A percentile compares a stretch with the other conserved stretches of the same genome.
These are phyloP conservation scores for Rhizoclosmatium globosum DNA, from an alignment of 192 early-diverging fungal species.

Conservation along the genomic window DNA sequence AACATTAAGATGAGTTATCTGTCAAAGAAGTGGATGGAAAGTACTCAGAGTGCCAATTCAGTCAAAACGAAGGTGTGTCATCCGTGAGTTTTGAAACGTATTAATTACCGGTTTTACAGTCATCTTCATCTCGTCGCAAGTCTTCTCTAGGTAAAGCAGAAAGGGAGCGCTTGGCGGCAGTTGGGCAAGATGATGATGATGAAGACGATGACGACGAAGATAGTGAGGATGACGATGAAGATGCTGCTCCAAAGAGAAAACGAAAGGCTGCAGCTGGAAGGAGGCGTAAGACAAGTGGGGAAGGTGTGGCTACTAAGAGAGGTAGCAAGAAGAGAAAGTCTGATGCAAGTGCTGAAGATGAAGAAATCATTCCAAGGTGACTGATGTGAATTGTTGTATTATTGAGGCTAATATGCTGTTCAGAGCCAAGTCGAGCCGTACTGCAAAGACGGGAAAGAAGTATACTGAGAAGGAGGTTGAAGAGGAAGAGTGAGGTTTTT, in stretches of 20 bases:
- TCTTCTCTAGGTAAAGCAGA: slow-evolving; percentile 7
- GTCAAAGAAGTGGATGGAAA: slow-evolving; percentile 33
- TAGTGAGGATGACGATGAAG: slow-evolving; percentile 17
- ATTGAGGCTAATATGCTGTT: not conserved
- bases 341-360: slow-evolving; percentile 1
- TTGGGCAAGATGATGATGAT: slow-evolving; percentile 15
- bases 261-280: slow-evolving; percentile 21
- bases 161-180: not conserved
- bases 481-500: slow-evolving; percentile 5
- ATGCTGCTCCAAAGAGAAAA: not conserved
- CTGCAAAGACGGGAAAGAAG: not conserved
- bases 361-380: slow-evolving; percentile 15
- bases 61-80: slow-evolving; percentile 4
- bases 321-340: slow-evolving; percentile 23
- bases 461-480: not conserved
- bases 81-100: not conserved
- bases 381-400: not conserved
- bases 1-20: slow-evolving; percentile 50
- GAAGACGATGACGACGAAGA: slow-evolving; percentile 31
- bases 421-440: not conserved
- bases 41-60: slow-evolving; percentile 8
- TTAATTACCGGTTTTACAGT: not conserved
- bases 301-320: slow-evolving; percentile 4
- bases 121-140: not conserved
- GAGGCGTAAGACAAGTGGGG: not conserved